Conservation (phyloP, 2,329 filamentous ascomycete genomes). For the Microdochium trichocladiopsis region DNA sequence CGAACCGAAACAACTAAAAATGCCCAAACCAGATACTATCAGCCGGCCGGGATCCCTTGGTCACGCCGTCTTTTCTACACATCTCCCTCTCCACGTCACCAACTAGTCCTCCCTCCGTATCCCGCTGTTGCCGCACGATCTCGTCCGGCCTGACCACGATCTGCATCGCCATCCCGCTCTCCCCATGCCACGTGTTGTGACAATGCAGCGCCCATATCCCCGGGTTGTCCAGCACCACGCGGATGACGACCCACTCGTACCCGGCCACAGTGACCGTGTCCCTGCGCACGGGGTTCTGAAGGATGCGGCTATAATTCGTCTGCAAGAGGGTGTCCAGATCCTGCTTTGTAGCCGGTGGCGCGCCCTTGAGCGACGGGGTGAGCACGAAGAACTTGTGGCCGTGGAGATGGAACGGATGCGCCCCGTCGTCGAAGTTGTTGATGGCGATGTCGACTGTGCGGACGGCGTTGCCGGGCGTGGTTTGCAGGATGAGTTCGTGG, state of each 20-base stretch:
- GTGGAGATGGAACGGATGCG: background rate
- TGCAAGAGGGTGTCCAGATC: background rate
- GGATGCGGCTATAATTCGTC: background rate
- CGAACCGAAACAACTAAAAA: too few relatives aligned
- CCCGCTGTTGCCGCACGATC: background rate
- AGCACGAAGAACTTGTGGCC: background rate
- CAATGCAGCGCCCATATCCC: conserved; percentile 40
- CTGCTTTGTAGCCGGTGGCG: background rate
- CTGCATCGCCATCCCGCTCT: conserved; percentile 41
- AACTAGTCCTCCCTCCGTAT: background rate
- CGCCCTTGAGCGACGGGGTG: background rate
- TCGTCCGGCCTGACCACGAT: conserved; percentile 16
- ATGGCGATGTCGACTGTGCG: background rate
- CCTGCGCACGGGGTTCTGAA: background rate
- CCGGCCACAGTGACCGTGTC: conserved; percentile 32
- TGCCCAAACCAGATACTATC: conserved; percentile 16
- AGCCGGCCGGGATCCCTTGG: background rate
- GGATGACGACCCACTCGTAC: conserved; percentile 35
- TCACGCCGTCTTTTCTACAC: background rate
- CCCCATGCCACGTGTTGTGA: conserved; percentile 38
- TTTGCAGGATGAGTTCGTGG: conserved; percentile 50
- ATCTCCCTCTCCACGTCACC: background rate
- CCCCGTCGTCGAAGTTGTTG: background rate
- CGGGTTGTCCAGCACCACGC: conserved; percentile 37
- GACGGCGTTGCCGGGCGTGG: conserved; percentile 42